phyloP scores from a whole-genome alignment of 192 early-diverging fungal species.

The Backusella macrospora region DNA sequence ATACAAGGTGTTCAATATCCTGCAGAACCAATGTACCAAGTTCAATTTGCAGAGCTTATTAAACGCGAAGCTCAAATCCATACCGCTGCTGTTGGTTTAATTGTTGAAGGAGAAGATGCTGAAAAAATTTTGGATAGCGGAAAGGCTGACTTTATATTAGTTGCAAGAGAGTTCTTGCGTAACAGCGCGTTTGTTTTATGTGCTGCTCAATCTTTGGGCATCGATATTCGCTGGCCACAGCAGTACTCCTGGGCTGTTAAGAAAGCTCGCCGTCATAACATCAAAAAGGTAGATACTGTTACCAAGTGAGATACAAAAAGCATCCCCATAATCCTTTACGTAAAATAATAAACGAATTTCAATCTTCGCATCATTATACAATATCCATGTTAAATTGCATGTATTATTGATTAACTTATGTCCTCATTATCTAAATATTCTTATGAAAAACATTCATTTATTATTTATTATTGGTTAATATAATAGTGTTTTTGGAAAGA shows the following conservation, averaged over 20 bases:
- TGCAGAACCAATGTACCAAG: constrained; percentile 58
- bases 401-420: no score
- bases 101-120: constrained; percentile 68
- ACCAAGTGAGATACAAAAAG: neutral
- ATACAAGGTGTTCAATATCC: constrained; percentile 28
- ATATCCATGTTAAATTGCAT: no score
- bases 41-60: constrained; percentile 60
- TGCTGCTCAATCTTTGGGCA: constrained; percentile 62
- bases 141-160: constrained; percentile 75
- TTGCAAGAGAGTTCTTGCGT: constrained; percentile 72
- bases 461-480: neutral
- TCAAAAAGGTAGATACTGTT: neutral
- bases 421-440: neutral
- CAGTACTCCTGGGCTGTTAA: constrained; percentile 53
- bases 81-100: constrained; percentile 72
- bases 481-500: neutral
- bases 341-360: no score
- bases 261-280: constrained; percentile 17
- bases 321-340: neutral
- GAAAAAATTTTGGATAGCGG: constrained; percentile 65
- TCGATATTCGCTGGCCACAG: constrained; percentile 56
- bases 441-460: neutral
- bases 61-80: constrained; percentile 58
- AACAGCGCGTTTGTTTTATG: constrained; percentile 68
- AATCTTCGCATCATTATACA: no score